These are phyloP conservation scores for Exidia glandulosa DNA, from an alignment of 768 basidiomycete species.

Conservation along the genomic window DNA sequence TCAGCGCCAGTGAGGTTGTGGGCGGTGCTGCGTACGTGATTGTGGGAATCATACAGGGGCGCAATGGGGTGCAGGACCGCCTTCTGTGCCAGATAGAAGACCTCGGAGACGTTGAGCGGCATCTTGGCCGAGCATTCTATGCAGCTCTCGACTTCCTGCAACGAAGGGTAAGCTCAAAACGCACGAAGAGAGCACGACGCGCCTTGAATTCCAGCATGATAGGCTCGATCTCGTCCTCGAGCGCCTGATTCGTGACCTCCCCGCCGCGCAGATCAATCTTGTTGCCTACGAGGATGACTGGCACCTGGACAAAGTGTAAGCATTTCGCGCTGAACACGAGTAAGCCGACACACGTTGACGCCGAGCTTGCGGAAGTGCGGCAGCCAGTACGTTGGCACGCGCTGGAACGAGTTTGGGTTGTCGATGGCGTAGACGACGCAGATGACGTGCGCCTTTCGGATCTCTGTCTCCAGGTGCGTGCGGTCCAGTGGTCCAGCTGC, in stretches of 20 bases:
- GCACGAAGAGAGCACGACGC: not conserved
- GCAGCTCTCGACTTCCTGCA: constrained; percentile 98
- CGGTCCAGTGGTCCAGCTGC: constrained; percentile 79
- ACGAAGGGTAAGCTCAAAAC: no score
- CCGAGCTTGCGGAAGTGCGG: constrained; percentile 90
- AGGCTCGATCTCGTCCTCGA: constrained; percentile 90
- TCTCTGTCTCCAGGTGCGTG: constrained; percentile 84
- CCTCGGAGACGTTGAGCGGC: constrained; percentile 87
- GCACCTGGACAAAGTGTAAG: constrained; percentile 54
- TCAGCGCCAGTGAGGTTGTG: no score
- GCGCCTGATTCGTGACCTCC: constrained; percentile 83
- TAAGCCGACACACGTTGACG: constrained; percentile 62
- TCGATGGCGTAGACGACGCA: constrained; percentile 97
- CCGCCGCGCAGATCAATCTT: constrained; percentile 95
- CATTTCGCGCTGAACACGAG: constrained; percentile 2
- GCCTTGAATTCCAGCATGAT: constrained; percentile 99
- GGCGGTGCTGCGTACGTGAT: constrained; percentile 88
- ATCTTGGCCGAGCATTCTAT: constrained; percentile 93
- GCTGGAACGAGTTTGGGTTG: constrained; percentile 91
- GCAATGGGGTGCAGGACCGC: constrained; percentile 95
- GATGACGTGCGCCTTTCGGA: constrained; percentile 95
- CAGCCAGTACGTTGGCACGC: constrained; percentile 97
- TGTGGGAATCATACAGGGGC: constrained; percentile 90
- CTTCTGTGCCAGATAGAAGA: constrained; percentile 98
- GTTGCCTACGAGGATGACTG: constrained; percentile 94